Evolutionary conservation across 208 protist genomes (phyloP).

Genomic region (Herpetomonas tarakana): DNA sequence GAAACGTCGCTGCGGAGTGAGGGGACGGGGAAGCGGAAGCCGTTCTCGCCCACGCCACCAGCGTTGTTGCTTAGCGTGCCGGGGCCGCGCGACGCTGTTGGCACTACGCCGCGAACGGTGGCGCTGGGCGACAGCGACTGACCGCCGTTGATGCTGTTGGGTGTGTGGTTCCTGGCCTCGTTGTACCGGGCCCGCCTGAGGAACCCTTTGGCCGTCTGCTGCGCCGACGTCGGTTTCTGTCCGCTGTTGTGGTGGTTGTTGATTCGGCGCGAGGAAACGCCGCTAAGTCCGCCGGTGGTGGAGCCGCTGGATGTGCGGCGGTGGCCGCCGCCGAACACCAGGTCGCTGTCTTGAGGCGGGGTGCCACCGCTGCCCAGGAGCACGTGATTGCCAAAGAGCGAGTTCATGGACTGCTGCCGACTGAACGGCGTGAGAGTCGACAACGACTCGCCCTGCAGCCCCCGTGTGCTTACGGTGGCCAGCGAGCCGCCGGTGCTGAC

Average conservation of each 20-base stretch:
- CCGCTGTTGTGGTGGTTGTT: not conserved
- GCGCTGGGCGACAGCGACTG: constrained; percentile 19
- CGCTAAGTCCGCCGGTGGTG: not conserved
- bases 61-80: too few species aligned
- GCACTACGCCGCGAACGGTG: not conserved
- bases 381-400: not conserved
- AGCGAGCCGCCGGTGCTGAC: constrained; percentile 2
- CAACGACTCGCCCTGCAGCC: constrained; percentile 2
- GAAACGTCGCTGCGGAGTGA: constrained; percentile 19
- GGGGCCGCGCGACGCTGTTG: not conserved
- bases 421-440: constrained; percentile 14
- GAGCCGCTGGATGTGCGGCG: not conserved
- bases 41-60: constrained; percentile 15
- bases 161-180: constrained; percentile 21
- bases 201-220: constrained; percentile 43
- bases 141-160: constrained; percentile 5
- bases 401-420: constrained; percentile 13
- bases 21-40: constrained; percentile 27
- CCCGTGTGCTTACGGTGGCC: not conserved
- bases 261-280: not conserved
- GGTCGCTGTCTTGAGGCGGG: not conserved
- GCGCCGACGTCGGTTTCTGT: constrained; percentile 12
- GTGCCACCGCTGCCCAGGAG: too few species aligned
- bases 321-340: not conserved
- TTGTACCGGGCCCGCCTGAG: constrained; percentile 49